Percentiles rank a stretch among this genome's conserved stretches.
Conservation (phyloP, 1,284 basidiomycete genomes). For the Coniophora puteana region DNA sequence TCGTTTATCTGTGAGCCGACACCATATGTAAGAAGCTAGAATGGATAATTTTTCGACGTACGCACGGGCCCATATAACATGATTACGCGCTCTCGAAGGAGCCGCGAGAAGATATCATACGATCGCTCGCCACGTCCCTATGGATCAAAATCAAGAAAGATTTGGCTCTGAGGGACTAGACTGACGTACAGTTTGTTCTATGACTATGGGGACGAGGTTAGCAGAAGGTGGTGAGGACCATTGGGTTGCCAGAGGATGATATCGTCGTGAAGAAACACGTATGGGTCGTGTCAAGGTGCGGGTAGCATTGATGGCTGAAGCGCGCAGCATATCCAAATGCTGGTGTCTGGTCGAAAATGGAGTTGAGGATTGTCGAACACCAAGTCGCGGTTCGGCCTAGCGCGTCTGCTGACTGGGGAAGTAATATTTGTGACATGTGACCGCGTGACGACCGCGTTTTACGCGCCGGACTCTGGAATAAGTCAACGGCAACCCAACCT, state of each 20-base stretch:
- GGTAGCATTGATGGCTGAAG: too few species aligned
- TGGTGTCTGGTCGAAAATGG: background rate
- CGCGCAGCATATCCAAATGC: too few species aligned
- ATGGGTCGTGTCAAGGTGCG: background rate
- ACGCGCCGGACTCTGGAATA: too few species aligned
- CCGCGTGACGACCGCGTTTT: too few species aligned
- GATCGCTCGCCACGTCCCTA: constrained; percentile 90
- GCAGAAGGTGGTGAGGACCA: constrained; percentile 43
- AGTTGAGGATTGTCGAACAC: background rate
- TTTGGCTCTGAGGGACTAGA: constrained; percentile 2
- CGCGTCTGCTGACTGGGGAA: background rate
- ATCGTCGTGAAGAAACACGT: constrained; percentile 28
- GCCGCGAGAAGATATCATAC: constrained; percentile 92
- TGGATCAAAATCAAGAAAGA: constrained; percentile 10
- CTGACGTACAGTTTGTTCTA: constrained; percentile 80
- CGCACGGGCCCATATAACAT: constrained; percentile 90
- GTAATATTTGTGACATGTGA: too few species aligned
- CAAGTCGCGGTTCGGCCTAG: background rate
- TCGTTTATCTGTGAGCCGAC: constrained; percentile 67
- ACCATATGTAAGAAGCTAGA: constrained; percentile 11
- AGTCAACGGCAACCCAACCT: too few species aligned
- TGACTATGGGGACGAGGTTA: constrained; percentile 84
- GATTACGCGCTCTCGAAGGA: constrained; percentile 87
- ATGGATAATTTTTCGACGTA: constrained; percentile 13
- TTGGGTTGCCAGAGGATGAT: constrained; percentile 45